Conservation (phyloP, 352 stramenopile species). For the Phytophthora cryptogea region DNA sequence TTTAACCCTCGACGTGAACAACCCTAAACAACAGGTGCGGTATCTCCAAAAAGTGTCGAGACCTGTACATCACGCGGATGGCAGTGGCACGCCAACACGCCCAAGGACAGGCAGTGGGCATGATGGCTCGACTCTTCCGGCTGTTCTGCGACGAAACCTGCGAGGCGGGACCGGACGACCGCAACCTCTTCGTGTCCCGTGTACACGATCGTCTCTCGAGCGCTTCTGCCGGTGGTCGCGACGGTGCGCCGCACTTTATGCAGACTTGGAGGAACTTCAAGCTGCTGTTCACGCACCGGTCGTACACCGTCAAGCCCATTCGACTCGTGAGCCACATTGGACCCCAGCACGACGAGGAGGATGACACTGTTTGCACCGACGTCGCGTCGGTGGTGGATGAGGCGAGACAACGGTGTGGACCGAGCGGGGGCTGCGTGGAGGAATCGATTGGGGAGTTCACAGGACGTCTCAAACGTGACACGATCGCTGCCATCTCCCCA, state of each 20-base stretch:
- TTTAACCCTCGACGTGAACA: constrained; percentile 24
- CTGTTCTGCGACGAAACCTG: constrained; percentile 23
- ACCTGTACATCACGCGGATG: constrained; percentile 10
- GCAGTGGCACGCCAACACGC: constrained; percentile 7
- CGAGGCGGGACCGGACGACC: constrained; percentile 11
- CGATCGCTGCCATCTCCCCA: constrained; percentile 9
- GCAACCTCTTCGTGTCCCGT: constrained; percentile 19
- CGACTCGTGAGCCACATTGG: constrained; percentile 15
- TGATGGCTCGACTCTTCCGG: constrained; percentile 21
- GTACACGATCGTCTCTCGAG: constrained; percentile 11
- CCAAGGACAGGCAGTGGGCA: constrained; percentile 11
- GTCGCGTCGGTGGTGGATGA: background rate
- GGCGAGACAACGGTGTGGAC: background rate
- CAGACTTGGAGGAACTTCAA: constrained; percentile 41
- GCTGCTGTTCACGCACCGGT: constrained; percentile 27
- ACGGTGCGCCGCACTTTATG: constrained; percentile 28
- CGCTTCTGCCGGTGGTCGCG: constrained; percentile 2
- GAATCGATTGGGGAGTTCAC: constrained; percentile 18
- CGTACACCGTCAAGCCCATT: constrained; percentile 18
- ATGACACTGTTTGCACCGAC: constrained; percentile 1
- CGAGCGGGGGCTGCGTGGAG: constrained; percentile 17
- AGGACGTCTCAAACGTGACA: constrained; percentile 12
- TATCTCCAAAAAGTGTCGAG: constrained; percentile 13
- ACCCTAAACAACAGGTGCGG: constrained; percentile 24
- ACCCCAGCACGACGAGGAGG: background rate